Evolutionary conservation across 768 basidiomycete species (phyloP).

Genomic region (Psilocybe cyanescens): DNA sequence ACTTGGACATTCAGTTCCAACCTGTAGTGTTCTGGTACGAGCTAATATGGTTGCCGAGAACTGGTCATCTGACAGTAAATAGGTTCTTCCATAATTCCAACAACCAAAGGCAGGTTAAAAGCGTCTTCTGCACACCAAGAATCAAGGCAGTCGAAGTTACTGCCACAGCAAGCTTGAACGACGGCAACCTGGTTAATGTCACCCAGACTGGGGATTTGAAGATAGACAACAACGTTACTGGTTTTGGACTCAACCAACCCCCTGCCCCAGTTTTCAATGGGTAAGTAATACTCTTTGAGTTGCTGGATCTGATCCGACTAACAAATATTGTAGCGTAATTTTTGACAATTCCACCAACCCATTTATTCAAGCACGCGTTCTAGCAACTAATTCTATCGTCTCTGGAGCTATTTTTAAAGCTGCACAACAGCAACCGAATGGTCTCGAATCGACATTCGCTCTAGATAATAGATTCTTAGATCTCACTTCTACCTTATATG

Average conservation of each 20-base stretch:
- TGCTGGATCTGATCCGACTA: not conserved
- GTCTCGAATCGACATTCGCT: slow-evolving; percentile 50
- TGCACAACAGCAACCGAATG: slow-evolving; percentile 45
- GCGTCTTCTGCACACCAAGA: slow-evolving; percentile 61
- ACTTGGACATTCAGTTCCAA: slow-evolving; percentile 35
- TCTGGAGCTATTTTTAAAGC: slow-evolving; percentile 62
- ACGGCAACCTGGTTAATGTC: slow-evolving; percentile 44
- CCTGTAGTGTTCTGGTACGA: slow-evolving; percentile 73
- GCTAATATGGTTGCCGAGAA: not conserved
- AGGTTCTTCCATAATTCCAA: slow-evolving; percentile 46
- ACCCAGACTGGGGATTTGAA: slow-evolving; percentile 28
- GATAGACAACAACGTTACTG: slow-evolving; percentile 56
- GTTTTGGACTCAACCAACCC: slow-evolving; percentile 33
- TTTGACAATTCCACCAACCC: slow-evolving; percentile 42
- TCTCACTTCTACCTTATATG: slow-evolving; percentile 54
- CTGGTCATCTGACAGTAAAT: not conserved
- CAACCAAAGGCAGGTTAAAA: slow-evolving; percentile 42
- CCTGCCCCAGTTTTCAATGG: slow-evolving; percentile 61
- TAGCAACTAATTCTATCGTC: slow-evolving; percentile 52
- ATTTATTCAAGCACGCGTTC: slow-evolving; percentile 56
- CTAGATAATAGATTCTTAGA: slow-evolving; percentile 53
- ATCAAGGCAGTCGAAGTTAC: slow-evolving; percentile 47
- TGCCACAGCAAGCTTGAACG: slow-evolving; percentile 47
- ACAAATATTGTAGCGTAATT: slow-evolving; percentile 36
- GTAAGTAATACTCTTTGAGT: slow-evolving; percentile 33